Base-by-base conservation (phyloP, 345 rosid species). In the Eucalyptus sp. region DNA sequence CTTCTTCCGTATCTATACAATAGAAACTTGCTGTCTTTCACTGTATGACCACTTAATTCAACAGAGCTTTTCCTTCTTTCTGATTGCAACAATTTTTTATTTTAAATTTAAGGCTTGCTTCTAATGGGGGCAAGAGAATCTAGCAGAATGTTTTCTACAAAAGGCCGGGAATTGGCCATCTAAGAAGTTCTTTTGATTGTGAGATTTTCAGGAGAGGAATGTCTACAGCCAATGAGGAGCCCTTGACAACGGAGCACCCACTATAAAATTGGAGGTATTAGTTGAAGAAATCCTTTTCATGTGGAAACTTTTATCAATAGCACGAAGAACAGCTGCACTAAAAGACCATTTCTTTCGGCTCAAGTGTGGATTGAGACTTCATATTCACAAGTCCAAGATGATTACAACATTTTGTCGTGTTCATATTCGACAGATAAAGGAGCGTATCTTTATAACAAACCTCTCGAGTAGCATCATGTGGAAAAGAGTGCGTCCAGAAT, bases 311-410 rank as follows among this genome's bases (percentile, higher is more conserved):
- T 68, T 88, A 91, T 92, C 90, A 91, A 86, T 89, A 91, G 52
- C 90, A 89, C 33, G 25, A 89, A 90, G 92, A 93, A 93, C 89
- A 90, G 89, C 76, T 43, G 93, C 94, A 92, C 92, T 92, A 68
- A 91, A 86, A 80, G 86, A 81, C 91, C 95, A 88, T 91, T 88
- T 90, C 94, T 94, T 94, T 93, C 90, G 93, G 92, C 92, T 89
- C 41, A 94, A 91, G 94, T 88, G 92, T 93, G 86, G 94, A 89
- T 91, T 89, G 62, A 91, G n/a, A 88, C 87, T 87, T 85, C 86
- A 80, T 89, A 86, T 91, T 88, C 83, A 89, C 90, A 89, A 85
- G 91, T 90, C 92, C 62, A 87, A 66, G 64, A 89, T 91, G 91
- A 92, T 88, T 54, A 88, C 90, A 88, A 90, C 84, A n/a, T 91